Percentiles rank a stretch among this genome's conserved stretches.
Evolutionary conservation across 2,329 filamentous ascomycete genomes (phyloP).

Genomic region (Myriosclerotinia curreyana): DNA sequence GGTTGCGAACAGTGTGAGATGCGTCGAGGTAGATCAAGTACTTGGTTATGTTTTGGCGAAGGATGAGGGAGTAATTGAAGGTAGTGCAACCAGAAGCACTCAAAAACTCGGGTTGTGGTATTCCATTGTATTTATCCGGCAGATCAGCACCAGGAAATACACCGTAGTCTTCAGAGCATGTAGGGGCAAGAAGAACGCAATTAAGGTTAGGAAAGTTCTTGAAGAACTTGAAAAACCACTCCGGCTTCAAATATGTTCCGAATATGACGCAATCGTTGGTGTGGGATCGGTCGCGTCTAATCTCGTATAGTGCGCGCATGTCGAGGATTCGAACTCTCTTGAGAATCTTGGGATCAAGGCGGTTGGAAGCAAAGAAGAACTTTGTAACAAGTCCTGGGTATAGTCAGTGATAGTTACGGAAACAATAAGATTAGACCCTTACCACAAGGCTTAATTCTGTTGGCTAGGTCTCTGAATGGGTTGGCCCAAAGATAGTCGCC

Average conservation of each 20-base stretch:
- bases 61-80: constrained; percentile 3
- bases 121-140: not conserved
- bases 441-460: constrained; percentile 25
- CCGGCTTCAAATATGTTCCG: not conserved
- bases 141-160: not conserved
- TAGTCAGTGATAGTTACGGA: not conserved
- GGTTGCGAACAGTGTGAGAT: constrained; percentile 22
- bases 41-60: not conserved
- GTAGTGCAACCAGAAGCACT: constrained; percentile 10
- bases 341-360: constrained; percentile 33
- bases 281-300: constrained; percentile 6
- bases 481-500: constrained; percentile 29
- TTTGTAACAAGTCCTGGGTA: not conserved
- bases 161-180: constrained; percentile 7
- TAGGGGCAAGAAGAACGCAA: constrained; percentile 11
- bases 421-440: not conserved
- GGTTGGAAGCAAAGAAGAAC: constrained; percentile 1
- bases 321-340: constrained; percentile 15
- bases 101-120: constrained; percentile 9
- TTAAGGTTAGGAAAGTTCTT: constrained; percentile 11
- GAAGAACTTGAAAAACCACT: constrained; percentile 10
- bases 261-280: not conserved
- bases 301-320: constrained; percentile 4
- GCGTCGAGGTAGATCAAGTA: constrained; percentile 31
- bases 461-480: constrained; percentile 26